Evolutionary conservation across 2,329 filamentous ascomycete genomes (phyloP), one percentile per base, ranked within the genome.

Genomic region (Cladosporium sp.): DNA sequence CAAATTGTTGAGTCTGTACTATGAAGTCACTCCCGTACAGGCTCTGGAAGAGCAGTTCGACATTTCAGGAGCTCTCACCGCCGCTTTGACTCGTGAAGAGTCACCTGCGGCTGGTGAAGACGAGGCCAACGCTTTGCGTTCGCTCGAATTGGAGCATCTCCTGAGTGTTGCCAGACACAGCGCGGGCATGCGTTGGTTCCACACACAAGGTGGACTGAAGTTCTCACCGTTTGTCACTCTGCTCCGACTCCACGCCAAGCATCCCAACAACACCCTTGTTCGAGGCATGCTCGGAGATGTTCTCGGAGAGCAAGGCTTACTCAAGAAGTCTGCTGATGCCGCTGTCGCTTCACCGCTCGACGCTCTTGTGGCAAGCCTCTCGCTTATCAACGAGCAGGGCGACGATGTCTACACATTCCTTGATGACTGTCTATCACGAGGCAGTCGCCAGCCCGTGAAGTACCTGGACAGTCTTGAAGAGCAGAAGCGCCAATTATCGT

Each of bases 181-280:
- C 3, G 88, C 91, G 0, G 89, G 89, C 6, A 95, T 97, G 88
- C 88, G 90, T 68, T 98, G 94, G 94, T 97, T 95, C 81, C 85
- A 90, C 68, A 93, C 91, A 73, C 82, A 84, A 67, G 85, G 83
- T 79, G 83, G 83, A 0, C 80, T 90, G n/a, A 75, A 75, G 25
- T 80, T 86, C 46, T 92, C 90, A 4, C 90, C 91, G 0, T 92
- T 93, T 68, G 86, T 87, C n/a, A 88, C 88, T 0, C 82, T 94
- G 25, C 76, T 94, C 6, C 87, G 84, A 66, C 80, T 90, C 6
- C 81, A 84, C 39, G 80, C 82, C 3, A 81, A 70, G 46, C 70
- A 73, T 13, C 46, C 66, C 3, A 18, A 48, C 6, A 62, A 80
- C 89, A 30, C 81, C 79, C 67, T 78, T 16, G 66, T 71, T 13